phyloP scores from a whole-genome alignment of 31 red algal species.

The Pterothamnion heteromorphum region DNA sequence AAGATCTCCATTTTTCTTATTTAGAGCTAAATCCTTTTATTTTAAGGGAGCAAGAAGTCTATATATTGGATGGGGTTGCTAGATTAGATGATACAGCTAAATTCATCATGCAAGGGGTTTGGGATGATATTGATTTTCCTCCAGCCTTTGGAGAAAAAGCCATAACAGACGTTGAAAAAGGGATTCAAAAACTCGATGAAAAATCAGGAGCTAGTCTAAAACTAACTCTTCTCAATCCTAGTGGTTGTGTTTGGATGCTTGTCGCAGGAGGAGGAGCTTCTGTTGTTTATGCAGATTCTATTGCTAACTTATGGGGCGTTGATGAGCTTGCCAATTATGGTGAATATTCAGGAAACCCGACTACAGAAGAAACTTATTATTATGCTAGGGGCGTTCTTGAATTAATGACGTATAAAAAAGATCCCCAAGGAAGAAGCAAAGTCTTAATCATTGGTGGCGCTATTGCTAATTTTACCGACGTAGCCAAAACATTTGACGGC shows the following conservation, averaged over 20 bases:
- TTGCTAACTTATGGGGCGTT: slow-evolving; percentile 89
- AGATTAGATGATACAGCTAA: no score
- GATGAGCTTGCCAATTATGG: slow-evolving; percentile 97
- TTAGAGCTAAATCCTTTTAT: slow-evolving; percentile 16
- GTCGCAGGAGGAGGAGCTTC: slow-evolving; percentile 95
- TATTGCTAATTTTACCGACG: slow-evolving; percentile 98
- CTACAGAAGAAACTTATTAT: slow-evolving; percentile 95
- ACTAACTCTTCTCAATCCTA: slow-evolving; percentile 78
- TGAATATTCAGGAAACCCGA: slow-evolving; percentile 97
- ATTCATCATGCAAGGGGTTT: no score
- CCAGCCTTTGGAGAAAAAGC: no score
- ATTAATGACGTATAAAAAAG: slow-evolving; percentile 72
- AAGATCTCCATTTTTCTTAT: no score
- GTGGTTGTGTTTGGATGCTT: slow-evolving; percentile 95
- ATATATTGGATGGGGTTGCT: no score
- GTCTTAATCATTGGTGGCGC: slow-evolving; percentile 82
- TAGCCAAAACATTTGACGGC: slow-evolving; percentile 91
- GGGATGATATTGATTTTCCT: no score
- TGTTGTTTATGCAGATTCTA: slow-evolving; percentile 94
- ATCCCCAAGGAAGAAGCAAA: slow-evolving; percentile 73
- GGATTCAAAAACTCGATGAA: slow-evolving; percentile 81
- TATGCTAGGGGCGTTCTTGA: slow-evolving; percentile 82
- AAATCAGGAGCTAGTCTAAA: slow-evolving; percentile 94
- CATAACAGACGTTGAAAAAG: no score
- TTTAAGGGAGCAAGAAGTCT: slow-evolving; percentile 20